phyloP scores from a whole-genome alignment of 164 flowering plant genomes.

The Chimonanthus praecox region DNA sequence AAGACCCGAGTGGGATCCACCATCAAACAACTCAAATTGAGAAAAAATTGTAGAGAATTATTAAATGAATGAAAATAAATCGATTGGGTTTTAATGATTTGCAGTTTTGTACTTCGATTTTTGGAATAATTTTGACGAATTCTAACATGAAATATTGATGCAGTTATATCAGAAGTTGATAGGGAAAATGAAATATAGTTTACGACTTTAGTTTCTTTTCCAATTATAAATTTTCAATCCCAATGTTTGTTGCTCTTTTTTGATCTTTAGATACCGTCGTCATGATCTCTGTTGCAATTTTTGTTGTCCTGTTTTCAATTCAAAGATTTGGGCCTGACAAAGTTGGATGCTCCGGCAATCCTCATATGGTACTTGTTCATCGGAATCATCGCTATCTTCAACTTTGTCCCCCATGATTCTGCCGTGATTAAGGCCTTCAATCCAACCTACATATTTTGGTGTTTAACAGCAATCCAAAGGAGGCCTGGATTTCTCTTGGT shows the following conservation, averaged over 20 bases:
- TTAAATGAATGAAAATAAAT: too few species aligned
- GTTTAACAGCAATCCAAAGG: conserved; percentile 20
- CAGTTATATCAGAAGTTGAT: conserved; percentile 24
- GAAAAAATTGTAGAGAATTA: too few species aligned
- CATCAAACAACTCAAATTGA: too few species aligned
- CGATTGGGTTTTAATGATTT: neutral
- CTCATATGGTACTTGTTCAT: conserved; percentile 21
- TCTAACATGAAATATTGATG: neutral
- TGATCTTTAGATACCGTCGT: conserved; percentile 17
- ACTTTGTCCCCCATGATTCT: conserved; percentile 14
- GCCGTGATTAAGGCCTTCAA: conserved; percentile 22
- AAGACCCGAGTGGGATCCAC: too few species aligned
- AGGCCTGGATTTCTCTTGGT: conserved; percentile 32
- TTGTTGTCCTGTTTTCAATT: conserved; percentile 19
- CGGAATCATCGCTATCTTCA: conserved; percentile 14
- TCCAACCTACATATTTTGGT: conserved; percentile 14
- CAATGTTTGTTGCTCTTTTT: neutral
- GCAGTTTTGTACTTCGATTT: neutral
- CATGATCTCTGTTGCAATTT: conserved; percentile 24
- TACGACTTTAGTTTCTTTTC: neutral
- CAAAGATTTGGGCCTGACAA: conserved; percentile 32
- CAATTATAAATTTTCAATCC: neutral
- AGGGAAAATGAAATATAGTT: conserved; percentile 11
- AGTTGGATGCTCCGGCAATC: conserved; percentile 29
- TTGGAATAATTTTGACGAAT: neutral